These are phyloP conservation scores for Theobroma cacao DNA, from an alignment of 345 rosid genomes.

Conservation along the genomic window DNA sequence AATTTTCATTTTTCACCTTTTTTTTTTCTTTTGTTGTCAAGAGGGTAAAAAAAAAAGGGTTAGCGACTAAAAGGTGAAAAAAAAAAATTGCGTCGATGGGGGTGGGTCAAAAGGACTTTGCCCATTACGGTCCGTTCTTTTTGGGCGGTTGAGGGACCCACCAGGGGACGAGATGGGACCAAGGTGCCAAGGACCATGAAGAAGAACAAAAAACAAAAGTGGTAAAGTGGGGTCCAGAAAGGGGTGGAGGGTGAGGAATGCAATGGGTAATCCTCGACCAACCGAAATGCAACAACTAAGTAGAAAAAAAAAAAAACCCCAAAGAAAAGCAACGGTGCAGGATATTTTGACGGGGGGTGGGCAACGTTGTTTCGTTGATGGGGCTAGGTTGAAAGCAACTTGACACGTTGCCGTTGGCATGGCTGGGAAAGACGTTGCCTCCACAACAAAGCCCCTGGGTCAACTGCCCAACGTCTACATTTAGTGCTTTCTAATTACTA, in stretches of 20 bases:
- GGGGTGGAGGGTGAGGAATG: not conserved
- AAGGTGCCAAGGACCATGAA: not conserved
- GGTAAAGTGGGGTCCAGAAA: not conserved
- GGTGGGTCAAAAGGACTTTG: not conserved
- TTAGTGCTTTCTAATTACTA: not conserved
- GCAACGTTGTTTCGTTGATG: not conserved
- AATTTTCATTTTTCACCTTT: too few species aligned
- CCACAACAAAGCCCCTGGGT: not conserved
- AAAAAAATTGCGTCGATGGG: not conserved
- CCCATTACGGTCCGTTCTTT: conserved; percentile 13
- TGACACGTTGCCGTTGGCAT: conserved; percentile 1
- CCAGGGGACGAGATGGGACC: not conserved
- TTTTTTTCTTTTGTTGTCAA: not conserved
- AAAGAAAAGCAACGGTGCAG: conserved; percentile 12
- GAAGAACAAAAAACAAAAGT: not conserved
- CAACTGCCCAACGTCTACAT: conserved; percentile 8
- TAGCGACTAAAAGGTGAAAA: not conserved
- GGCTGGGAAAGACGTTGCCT: not conserved
- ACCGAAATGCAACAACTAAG: not conserved
- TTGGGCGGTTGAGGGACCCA: conserved; percentile 12
- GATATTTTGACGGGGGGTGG: not conserved
- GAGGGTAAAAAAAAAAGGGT: not conserved
- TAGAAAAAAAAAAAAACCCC: too few species aligned
- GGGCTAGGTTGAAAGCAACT: not conserved
- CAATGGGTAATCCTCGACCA: not conserved